Percentiles rank a stretch among this genome's conserved stretches.
Evolutionary conservation across 306 rosid genomes (phyloP).

Genomic region (Quercus wislizeni): DNA sequence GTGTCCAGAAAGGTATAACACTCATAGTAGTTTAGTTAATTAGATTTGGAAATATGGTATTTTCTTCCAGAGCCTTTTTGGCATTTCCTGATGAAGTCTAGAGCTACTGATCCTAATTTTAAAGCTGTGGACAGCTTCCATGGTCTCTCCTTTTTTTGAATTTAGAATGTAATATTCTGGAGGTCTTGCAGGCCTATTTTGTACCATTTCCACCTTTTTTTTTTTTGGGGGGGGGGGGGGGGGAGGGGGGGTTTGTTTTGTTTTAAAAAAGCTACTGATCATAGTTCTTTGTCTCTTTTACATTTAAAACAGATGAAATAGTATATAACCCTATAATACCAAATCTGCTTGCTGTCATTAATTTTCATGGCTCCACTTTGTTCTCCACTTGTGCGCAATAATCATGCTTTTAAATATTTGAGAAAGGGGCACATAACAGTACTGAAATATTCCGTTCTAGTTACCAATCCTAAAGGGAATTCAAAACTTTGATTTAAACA

Average conservation of each 20-base stretch:
- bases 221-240: too few relatives aligned
- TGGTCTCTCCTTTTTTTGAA: not conserved
- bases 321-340: not conserved
- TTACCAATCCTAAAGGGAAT: too few relatives aligned
- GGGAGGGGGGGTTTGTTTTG: too few relatives aligned
- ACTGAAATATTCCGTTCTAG: too few relatives aligned
- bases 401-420: not conserved
- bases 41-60: not conserved
- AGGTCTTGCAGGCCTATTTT: not conserved
- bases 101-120: not conserved
- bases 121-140: not conserved
- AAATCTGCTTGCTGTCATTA: not conserved
- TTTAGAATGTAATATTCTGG: not conserved
- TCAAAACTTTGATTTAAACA: not conserved
- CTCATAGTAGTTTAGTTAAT: not conserved
- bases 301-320: not conserved
- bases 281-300: not conserved
- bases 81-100: not conserved
- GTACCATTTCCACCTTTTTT: not conserved
- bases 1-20: constrained; percentile 60
- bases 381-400: not conserved
- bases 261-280: not conserved
- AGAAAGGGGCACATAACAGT: not conserved
- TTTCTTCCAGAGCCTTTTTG: not conserved
- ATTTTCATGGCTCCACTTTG: not conserved